These are phyloP conservation scores for Aspergillus hiratsukae DNA, from an alignment of 2,329 filamentous ascomycete genomes.

Conservation along the genomic window DNA sequence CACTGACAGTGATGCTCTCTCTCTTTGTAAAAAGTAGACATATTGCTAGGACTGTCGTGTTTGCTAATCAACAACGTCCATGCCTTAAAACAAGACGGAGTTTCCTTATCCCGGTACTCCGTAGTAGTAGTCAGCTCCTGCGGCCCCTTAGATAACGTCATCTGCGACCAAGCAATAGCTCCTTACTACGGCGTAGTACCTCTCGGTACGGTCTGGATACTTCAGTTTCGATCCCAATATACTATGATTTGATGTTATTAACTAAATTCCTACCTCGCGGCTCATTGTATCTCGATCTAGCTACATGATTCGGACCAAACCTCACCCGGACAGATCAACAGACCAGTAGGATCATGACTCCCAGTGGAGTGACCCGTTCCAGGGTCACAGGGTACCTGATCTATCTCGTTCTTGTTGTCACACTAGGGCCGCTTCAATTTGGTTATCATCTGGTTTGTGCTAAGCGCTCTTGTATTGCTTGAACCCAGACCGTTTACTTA, in stretches of 20 bases:
- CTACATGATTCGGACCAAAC: background rate
- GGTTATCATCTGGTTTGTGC: constrained; percentile 78
- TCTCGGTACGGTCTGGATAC: background rate
- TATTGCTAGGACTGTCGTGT: no score
- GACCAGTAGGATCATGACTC: constrained; percentile 18
- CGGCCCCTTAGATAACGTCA: background rate
- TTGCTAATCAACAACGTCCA: constrained; percentile 7
- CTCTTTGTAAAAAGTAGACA: background rate
- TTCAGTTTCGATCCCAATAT: background rate
- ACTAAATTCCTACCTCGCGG: background rate
- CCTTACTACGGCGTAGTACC: background rate
- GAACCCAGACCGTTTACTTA: constrained; percentile 5
- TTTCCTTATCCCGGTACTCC: constrained; percentile 6
- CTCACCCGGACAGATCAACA: background rate
- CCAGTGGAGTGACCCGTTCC: constrained; percentile 15
- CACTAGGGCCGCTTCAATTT: constrained; percentile 86
- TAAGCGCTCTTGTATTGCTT: background rate
- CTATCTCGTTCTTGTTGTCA: constrained; percentile 69
- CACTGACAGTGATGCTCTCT: background rate
- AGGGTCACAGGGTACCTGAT: constrained; percentile 70
- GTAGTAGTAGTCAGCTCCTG: background rate
- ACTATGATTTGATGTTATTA: background rate
- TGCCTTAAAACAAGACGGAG: constrained; percentile 2
- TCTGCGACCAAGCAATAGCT: background rate
- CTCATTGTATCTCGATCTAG: background rate